Evolutionary conservation across 2,329 filamentous ascomycete genomes (phyloP).

Genomic region (Exophiala xenobiotica): DNA sequence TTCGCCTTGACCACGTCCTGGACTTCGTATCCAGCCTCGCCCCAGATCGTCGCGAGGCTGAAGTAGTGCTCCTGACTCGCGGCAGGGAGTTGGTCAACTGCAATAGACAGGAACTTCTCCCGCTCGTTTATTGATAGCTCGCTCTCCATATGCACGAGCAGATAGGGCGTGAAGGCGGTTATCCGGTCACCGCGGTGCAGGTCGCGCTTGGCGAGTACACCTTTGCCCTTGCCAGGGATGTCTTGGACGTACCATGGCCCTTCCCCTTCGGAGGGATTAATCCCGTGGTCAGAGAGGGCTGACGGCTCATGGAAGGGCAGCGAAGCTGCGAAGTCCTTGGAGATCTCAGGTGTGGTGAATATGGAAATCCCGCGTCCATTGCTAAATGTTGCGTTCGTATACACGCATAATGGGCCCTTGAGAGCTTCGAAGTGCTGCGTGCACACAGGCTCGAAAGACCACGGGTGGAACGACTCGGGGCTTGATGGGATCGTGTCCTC

Average conservation of each 20-base stretch:
- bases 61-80: conserved; percentile 14
- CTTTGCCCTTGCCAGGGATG: conserved; percentile 20
- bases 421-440: conserved; percentile 16
- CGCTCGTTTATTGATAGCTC: conserved; percentile 14
- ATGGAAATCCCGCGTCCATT: conserved; percentile 24
- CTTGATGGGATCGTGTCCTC: not conserved
- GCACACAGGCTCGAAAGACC: conserved; percentile 21
- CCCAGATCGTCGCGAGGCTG: conserved; percentile 20
- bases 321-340: conserved; percentile 11
- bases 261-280: conserved; percentile 5
- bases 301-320: conserved; percentile 19
- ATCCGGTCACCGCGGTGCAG: conserved; percentile 21
- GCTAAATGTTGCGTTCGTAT: conserved; percentile 22
- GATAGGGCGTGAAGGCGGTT: conserved; percentile 19
- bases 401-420: conserved; percentile 18
- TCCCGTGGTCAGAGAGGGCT: conserved; percentile 10
- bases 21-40: conserved; percentile 14
- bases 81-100: conserved; percentile 19
- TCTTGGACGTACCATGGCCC: conserved; percentile 14
- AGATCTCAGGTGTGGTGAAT: conserved; percentile 24
- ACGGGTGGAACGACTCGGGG: conserved; percentile 1
- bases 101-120: conserved; percentile 20
- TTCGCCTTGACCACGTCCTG: conserved; percentile 29
- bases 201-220: conserved; percentile 18
- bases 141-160: conserved; percentile 26